Percentiles rank a stretch among this genome's conserved stretches.
phyloP scores from a whole-genome alignment of 495 filamentous ascomycete species.

The Penicillium paxilli region DNA sequence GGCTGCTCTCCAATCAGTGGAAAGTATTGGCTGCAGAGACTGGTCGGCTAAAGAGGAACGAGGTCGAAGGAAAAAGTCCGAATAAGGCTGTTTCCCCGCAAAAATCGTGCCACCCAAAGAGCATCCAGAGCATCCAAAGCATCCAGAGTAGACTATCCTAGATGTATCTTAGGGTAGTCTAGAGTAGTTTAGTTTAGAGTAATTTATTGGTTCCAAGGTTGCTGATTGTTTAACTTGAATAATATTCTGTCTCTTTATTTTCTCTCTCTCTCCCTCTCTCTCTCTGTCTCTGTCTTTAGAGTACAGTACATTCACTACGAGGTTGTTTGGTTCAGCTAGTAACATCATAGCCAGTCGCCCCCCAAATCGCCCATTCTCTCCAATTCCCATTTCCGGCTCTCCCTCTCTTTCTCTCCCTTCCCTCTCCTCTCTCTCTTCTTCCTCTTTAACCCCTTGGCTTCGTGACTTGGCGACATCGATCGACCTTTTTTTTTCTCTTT shows the following conservation, averaged over 20 bases:
- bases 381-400: not conserved
- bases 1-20: no score
- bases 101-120: conserved; percentile 3
- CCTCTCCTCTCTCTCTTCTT: not conserved
- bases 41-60: conserved; percentile 5
- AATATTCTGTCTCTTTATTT: no score
- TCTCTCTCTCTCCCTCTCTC: no score
- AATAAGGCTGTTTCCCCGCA: conserved; percentile 11
- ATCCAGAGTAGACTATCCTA: not conserved
- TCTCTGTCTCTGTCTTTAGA: no score
- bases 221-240: no score
- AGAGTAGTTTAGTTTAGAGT: no score
- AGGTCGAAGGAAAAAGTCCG: not conserved
- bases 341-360: conserved; percentile 8
- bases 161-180: no score
- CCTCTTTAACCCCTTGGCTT: not conserved
- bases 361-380: no score
- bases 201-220: no score
- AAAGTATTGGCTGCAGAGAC: no score
- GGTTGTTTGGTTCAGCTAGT: conserved; percentile 5
- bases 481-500: conserved; percentile 1
- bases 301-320: no score
- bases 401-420: not conserved
- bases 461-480: no score
- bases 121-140: not conserved